Base-by-base conservation (phyloP, 2,329 filamentous ascomycete species). In the Rutstroemia sydowiana region DNA sequence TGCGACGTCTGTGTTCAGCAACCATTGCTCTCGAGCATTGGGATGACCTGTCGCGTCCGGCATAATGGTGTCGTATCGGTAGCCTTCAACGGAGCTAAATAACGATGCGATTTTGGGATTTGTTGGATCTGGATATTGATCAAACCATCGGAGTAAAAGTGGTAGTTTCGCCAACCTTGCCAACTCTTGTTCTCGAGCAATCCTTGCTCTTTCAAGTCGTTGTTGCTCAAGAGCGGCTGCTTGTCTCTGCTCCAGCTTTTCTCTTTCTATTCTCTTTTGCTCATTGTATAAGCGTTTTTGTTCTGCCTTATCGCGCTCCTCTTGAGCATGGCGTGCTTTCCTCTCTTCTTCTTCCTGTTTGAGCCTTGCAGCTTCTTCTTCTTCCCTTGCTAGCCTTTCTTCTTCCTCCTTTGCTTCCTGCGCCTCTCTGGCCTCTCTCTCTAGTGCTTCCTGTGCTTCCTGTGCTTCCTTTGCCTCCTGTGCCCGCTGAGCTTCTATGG, bases 1-100 rank as follows among this genome's bases (percentile, higher is more conserved):
- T 8, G 82, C 81, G 45, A 77, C 80, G 52, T 84, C 78, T 3
- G 77, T 79, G 60, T 84, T 85, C 45, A 85, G 73, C 51, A 85
- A 67, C 81, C 82, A 85, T 58, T 81, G 79, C 59, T 84, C 81
- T 45, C 80, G 74, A n/a, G 79, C 81, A 43, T 75, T 75, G 1
- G 73, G 59, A 10, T 75, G 77, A 7, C 75, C 75, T 5, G 75
- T 78, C 13, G 74, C 69, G 28, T 73, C 72, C 3, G 74, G 73
- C 13, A 73, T 73, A 52, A 85, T 81, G 3, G 79, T 84, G 64
- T 85, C 81, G 61, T 79, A 84, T 20, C 82, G 77, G 44, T 82
- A 78, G 14, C 81, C 81, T 58, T 79, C 74, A 55, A 83, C 76
- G 43, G 68, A 70, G 55, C 71, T 71, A 63, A 85, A 83, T 18